These are phyloP conservation scores for Leptomonas pyrrhocoris DNA, from an alignment of 208 protist genomes.

Conservation along the genomic window DNA sequence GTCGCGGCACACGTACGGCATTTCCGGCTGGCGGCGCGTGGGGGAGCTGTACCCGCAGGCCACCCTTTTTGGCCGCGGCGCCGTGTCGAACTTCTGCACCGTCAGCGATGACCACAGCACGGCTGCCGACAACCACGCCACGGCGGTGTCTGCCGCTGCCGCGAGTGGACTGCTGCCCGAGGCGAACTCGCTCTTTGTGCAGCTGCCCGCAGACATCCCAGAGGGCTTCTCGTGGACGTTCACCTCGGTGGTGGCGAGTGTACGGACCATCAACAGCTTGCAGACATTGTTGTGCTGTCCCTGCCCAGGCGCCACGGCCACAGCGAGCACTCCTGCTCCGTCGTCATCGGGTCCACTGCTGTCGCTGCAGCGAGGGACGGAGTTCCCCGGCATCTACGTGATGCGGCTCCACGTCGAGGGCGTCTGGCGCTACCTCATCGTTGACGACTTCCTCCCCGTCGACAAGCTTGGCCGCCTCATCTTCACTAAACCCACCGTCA, in stretches of 20 bases:
- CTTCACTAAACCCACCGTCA: slow-evolving; percentile 61
- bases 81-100: slow-evolving; percentile 4
- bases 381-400: slow-evolving; percentile 49
- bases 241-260: slow-evolving; percentile 46
- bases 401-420: slow-evolving; percentile 80
- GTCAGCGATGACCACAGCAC: slow-evolving; percentile 31
- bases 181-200: background rate
- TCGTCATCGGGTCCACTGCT: background rate
- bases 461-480: slow-evolving; percentile 60
- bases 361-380: slow-evolving; percentile 20
- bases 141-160: background rate
- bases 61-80: slow-evolving; percentile 42
- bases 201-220: slow-evolving; percentile 36
- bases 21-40: slow-evolving; percentile 64
- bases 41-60: slow-evolving; percentile 61
- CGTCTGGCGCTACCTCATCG: slow-evolving; percentile 82
- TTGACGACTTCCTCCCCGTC: slow-evolving; percentile 89
- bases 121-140: background rate
- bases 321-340: background rate
- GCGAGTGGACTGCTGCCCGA: background rate
- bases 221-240: slow-evolving; percentile 69
- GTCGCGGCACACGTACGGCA: slow-evolving; percentile 49
- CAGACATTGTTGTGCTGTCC: slow-evolving; percentile 23
- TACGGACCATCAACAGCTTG: slow-evolving; percentile 22
- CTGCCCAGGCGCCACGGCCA: background rate